Evolutionary conservation across 2,329 filamentous ascomycete species (phyloP).

Genomic region (Dactylellina sp.): DNA sequence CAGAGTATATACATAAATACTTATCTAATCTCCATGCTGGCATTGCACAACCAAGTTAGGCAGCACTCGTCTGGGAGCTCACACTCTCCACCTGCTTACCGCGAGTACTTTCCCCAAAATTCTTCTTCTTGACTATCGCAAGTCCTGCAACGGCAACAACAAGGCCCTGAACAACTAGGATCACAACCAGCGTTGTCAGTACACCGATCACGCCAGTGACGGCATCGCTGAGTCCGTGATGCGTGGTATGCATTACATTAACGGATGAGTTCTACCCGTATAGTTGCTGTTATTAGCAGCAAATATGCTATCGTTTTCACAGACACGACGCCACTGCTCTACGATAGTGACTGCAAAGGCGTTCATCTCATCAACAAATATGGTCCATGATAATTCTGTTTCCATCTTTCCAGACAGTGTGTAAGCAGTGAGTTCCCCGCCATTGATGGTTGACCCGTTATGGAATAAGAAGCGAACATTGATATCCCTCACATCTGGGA

Average conservation of each 20-base stretch:
- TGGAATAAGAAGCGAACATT: slow-evolving; percentile 71
- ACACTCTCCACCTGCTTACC: slow-evolving; percentile 42
- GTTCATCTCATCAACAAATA: slow-evolving; percentile 58
- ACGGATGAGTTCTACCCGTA: slow-evolving; percentile 11
- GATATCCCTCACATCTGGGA: slow-evolving; percentile 63
- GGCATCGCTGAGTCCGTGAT: slow-evolving; percentile 32
- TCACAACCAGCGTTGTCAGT: slow-evolving; percentile 39
- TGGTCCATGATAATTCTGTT: slow-evolving; percentile 52
- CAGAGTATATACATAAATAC: no score
- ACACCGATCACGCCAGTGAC: slow-evolving; percentile 47
- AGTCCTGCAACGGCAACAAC: slow-evolving; percentile 36
- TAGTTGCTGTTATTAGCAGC: neutral
- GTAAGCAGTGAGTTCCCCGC: slow-evolving; percentile 64
- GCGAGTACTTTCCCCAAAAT: slow-evolving; percentile 6
- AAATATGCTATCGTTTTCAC: slow-evolving; percentile 39
- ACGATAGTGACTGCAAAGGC: slow-evolving; percentile 29
- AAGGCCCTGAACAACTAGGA: slow-evolving; percentile 32
- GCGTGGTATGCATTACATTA: slow-evolving; percentile 6
- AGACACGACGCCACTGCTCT: slow-evolving; percentile 45
- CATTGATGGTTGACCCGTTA: slow-evolving; percentile 65
- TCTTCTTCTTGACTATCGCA: slow-evolving; percentile 36
- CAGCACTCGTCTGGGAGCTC: slow-evolving; percentile 19
- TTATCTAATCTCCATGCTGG: no score
- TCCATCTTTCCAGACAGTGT: slow-evolving; percentile 67
- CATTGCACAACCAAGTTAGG: no score